phyloP scores from a whole-genome alignment of 2,329 filamentous ascomycete genomes.

The Peltaster fructicola region DNA sequence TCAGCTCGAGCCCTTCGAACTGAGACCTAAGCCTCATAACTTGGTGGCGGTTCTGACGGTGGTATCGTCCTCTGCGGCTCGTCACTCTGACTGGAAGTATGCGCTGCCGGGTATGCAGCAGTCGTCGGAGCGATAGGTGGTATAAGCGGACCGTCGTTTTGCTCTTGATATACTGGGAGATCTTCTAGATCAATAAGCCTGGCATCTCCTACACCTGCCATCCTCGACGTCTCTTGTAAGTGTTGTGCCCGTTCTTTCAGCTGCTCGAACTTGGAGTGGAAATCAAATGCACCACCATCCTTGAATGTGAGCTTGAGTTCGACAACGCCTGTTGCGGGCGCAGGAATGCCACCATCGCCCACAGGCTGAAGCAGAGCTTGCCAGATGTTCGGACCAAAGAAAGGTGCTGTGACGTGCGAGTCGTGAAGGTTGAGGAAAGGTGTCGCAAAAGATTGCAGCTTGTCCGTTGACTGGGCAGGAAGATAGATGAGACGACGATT shows the following conservation, averaged over 20 bases:
- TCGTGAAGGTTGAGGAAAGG: slow-evolving; percentile 80
- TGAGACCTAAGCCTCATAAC: too few relatives aligned
- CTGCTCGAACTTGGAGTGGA: slow-evolving; percentile 63
- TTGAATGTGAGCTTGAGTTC: slow-evolving; percentile 80
- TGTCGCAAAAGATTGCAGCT: slow-evolving; percentile 73
- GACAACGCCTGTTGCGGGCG: slow-evolving; percentile 49
- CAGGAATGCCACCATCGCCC: slow-evolving; percentile 63
- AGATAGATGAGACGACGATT: slow-evolving; percentile 64
- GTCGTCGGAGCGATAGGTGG: slow-evolving; percentile 15
- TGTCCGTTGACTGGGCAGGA: slow-evolving; percentile 46
- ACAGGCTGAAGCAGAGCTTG: slow-evolving; percentile 64
- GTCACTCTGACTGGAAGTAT: too few relatives aligned
- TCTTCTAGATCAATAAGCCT: slow-evolving; percentile 64
- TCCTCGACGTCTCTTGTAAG: slow-evolving; percentile 53
- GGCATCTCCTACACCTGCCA: slow-evolving; percentile 24
- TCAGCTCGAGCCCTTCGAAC: too few relatives aligned
- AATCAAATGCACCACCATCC: slow-evolving; percentile 88
- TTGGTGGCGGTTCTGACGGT: slow-evolving; percentile 83
- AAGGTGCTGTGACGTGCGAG: slow-evolving; percentile 69
- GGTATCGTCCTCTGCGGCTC: too few relatives aligned
- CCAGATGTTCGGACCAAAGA: slow-evolving; percentile 89
- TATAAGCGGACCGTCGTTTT: slow-evolving; percentile 21
- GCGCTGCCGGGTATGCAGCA: slow-evolving; percentile 9
- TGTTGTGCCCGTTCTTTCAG: slow-evolving; percentile 73
- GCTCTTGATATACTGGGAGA: slow-evolving; percentile 68